These are phyloP conservation scores for Triticum timopheevii DNA, from an alignment of 176 grass and related monocot genomes.

Conservation along the genomic window DNA sequence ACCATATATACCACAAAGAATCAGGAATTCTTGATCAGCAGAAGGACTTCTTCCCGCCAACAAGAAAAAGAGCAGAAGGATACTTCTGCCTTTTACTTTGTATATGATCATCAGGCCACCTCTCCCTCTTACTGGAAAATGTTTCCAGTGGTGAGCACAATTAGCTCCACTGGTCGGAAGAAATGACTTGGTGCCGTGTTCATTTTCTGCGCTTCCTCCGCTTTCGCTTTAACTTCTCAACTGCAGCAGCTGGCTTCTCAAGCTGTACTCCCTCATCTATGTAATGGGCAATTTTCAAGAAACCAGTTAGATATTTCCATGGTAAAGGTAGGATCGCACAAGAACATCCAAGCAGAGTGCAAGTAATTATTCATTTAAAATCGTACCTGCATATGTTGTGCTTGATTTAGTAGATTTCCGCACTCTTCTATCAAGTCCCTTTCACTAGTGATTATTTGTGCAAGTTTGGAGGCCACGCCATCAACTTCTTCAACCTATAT, in stretches of 20 bases:
- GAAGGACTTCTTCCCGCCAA: not conserved
- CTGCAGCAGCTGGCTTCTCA: slow-evolving; percentile 65
- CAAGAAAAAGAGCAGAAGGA: not conserved
- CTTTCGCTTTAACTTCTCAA: slow-evolving; percentile 35
- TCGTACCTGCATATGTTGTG: slow-evolving; percentile 68
- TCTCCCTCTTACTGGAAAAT: not conserved
- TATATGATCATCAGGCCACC: slow-evolving; percentile 30
- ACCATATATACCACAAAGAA: slow-evolving; percentile 52
- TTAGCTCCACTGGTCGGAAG: slow-evolving; percentile 6
- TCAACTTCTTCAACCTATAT: slow-evolving; percentile 62
- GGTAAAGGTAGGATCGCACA: not conserved
- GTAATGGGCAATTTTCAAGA: not conserved
- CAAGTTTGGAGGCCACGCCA: slow-evolving; percentile 42
- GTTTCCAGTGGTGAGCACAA: slow-evolving; percentile 15
- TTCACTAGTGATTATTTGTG: slow-evolving; percentile 50
- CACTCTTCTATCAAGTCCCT: slow-evolving; percentile 63
- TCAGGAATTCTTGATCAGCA: slow-evolving; percentile 31
- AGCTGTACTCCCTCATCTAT: slow-evolving; percentile 76
- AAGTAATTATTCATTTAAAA: slow-evolving; percentile 10
- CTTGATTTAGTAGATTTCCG: slow-evolving; percentile 67
- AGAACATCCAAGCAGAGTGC: not conserved
- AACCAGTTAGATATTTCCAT: not conserved
- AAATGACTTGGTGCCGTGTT: not conserved
- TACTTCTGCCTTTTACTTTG: slow-evolving; percentile 9
- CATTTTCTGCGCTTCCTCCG: not conserved